Base-by-base conservation (phyloP, 192 early-diverging fungal species). In the Paraglomus brasilianum region DNA sequence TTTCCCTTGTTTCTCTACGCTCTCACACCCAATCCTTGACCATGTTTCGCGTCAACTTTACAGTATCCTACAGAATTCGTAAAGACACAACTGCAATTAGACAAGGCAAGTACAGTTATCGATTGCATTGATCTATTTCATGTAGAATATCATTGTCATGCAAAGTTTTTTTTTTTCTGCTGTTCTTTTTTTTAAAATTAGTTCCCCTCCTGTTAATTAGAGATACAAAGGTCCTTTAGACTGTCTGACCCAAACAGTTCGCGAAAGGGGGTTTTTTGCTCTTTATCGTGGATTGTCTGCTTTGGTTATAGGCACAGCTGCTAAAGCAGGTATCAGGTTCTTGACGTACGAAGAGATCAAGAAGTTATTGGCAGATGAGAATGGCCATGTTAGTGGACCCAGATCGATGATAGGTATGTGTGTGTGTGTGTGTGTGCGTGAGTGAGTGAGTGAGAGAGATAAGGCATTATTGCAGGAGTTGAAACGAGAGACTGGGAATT, bases 81-180 rank as follows among this genome's bases (percentile, higher is more conserved):
- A 66, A 98, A 98, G 73, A 98, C 96, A 8, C 93, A 92, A 70
- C 82, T 98, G 60, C 96, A 98, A 78, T 84, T 98, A n/a, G n/a
- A 10, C 93, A 95, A 51, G 82, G 69, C 39, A 40, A 69, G 11
- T 53, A 72, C 72, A 53, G 67, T 64, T 21, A 49, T 5, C 56
- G 15, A 38, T 45, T 43, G n/a, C n/a, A 19, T 3, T 22, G 15
- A 64, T 22, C 24, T 64, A 15, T 39, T 22, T 22, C 40, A 39
- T 22, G 8, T 42, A 14, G 15, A 63, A 43, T 17, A 64, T 47
- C 11, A 60, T 60, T 39, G 7, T 40, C 13, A 45, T 14, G 24
- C 15, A 24, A 64, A 61, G 58, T 61, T n/a, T 50, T 51, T 5
- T 24, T 15, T 40, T 14, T 13, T 7, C 36, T 38, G 3, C 14